Evolutionary conservation across 2,329 filamentous ascomycete genomes (phyloP).

Genomic region (Botrytis sinoallii): DNA sequence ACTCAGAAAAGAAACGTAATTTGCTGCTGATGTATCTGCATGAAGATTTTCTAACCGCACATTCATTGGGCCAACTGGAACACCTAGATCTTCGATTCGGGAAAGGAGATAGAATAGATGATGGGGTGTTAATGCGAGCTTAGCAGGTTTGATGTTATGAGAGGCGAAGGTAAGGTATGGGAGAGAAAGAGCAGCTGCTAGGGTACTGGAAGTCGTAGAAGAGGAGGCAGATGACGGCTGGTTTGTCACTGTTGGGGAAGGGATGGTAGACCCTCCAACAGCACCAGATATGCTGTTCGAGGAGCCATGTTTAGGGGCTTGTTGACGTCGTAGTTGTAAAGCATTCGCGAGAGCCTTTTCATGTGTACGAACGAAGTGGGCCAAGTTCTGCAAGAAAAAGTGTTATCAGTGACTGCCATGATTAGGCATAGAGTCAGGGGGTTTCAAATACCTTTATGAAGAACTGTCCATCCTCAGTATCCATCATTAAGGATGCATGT

Average conservation of each 20-base stretch:
- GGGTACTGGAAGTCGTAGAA: constrained; percentile 66
- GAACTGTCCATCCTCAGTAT: constrained; percentile 81
- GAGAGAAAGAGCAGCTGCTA: constrained; percentile 83
- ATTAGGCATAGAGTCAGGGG: constrained; percentile 17
- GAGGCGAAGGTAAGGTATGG: constrained; percentile 83
- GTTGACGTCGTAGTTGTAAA: constrained; percentile 77
- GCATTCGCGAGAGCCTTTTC: constrained; percentile 97
- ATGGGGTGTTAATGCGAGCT: constrained; percentile 88
- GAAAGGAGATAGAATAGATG: constrained; percentile 96
- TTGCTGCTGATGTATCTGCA: constrained; percentile 78
- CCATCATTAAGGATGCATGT: constrained; percentile 52
- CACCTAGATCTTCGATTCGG: constrained; percentile 87
- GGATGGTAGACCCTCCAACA: constrained; percentile 43
- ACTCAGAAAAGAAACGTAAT: constrained; percentile 93
- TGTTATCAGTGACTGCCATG: constrained; percentile 1
- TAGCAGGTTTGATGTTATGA: constrained; percentile 80
- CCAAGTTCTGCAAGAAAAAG: constrained; percentile 68
- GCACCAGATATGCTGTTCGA: constrained; percentile 63
- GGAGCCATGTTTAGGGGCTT: constrained; percentile 63
- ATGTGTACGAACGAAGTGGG: constrained; percentile 92
- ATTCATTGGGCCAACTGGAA: constrained; percentile 93
- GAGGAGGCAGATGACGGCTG: constrained; percentile 58
- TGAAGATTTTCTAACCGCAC: constrained; percentile 92
- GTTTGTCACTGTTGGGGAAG: constrained; percentile 50
- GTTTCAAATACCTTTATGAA: constrained; percentile 71